Evolutionary conservation across 768 basidiomycete species (phyloP).

Genomic region (Sarcodon sp.): DNA sequence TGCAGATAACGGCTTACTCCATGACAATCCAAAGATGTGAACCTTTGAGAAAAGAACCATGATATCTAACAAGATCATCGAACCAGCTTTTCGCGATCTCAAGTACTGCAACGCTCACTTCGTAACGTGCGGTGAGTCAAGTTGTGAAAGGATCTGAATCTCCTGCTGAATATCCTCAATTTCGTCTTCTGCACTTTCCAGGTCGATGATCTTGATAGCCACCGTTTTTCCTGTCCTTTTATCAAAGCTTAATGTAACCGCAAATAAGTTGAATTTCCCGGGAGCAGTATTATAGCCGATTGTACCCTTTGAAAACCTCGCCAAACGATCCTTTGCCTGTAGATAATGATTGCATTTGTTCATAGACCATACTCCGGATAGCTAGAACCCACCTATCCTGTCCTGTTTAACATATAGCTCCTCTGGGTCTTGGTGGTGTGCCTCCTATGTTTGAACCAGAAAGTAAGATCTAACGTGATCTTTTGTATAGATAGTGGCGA

Average conservation of each 20-base stretch:
- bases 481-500: not conserved
- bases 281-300: conserved; percentile 3
- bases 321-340: conserved; percentile 97
- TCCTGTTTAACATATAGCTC: conserved; percentile 96
- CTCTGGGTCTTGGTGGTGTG: conserved; percentile 79
- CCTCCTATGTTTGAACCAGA: conserved; percentile 30
- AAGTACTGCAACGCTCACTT: conserved; percentile 45
- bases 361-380: conserved; percentile 1
- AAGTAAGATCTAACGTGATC: conserved; percentile 5
- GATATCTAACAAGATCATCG: conserved; percentile 45
- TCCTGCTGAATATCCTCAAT: conserved; percentile 99
- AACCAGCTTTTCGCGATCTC: conserved; percentile 5
- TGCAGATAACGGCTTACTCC: conserved; percentile 44
- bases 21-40: conserved; percentile 98
- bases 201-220: conserved; percentile 98
- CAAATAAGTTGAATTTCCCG: conserved; percentile 1
- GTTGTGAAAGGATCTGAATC: conserved; percentile 92
- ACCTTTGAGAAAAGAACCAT: conserved; percentile 92
- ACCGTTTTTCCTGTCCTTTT: conserved; percentile 93
- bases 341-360: not conserved
- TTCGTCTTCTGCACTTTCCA: conserved; percentile 98
- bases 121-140: conserved; percentile 94
- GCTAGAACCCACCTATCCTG: conserved; percentile 64
- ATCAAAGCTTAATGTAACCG: conserved; percentile 54
- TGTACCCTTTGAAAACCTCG: conserved; percentile 96